These are phyloP conservation scores for Exophiala dermatitidis DNA, from an alignment of 2,329 filamentous ascomycete genomes.

Conservation along the genomic window DNA sequence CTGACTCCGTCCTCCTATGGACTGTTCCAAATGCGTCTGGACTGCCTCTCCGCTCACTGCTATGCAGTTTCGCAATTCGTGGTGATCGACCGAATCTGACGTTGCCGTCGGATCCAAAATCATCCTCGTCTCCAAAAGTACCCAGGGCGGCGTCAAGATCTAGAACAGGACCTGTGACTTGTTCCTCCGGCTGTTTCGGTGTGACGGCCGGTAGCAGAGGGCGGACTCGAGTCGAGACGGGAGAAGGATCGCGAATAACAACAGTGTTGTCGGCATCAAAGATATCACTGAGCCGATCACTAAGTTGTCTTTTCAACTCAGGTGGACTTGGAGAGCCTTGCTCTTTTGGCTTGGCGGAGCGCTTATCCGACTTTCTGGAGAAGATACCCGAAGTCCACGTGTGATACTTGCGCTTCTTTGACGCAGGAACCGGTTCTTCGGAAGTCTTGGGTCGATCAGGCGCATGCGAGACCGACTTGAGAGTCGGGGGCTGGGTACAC, in stretches of 20 bases:
- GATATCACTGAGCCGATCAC: constrained; percentile 39
- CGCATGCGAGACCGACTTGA: constrained; percentile 6
- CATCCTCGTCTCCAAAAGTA: constrained; percentile 69
- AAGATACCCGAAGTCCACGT: constrained; percentile 49
- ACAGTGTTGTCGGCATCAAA: constrained; percentile 46
- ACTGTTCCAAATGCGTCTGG: constrained; percentile 25
- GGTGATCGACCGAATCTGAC: constrained; percentile 24
- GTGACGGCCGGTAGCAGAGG: constrained; percentile 2
- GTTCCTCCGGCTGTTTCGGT: constrained; percentile 44
- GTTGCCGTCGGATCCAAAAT: constrained; percentile 30
- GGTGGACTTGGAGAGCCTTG: constrained; percentile 40
- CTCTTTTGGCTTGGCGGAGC: constrained; percentile 37
- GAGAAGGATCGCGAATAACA: constrained; percentile 38
- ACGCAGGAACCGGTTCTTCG: constrained; percentile 35
- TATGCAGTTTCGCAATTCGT: constrained; percentile 43
- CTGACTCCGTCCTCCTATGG: constrained; percentile 45
- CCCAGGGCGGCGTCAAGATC: constrained; percentile 90
- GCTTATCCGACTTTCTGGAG: constrained; percentile 43
- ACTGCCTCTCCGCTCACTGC: constrained; percentile 43
- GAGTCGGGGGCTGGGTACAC: constrained; percentile 1
- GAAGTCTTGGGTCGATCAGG: constrained; percentile 27
- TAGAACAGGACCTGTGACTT: constrained; percentile 71
- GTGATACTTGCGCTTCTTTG: constrained; percentile 68
- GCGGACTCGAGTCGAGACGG: constrained; percentile 18
- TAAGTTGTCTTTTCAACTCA: constrained; percentile 33